Evolutionary conservation across 257 asterid species (phyloP).

Genomic region (Solanum arcanum): DNA sequence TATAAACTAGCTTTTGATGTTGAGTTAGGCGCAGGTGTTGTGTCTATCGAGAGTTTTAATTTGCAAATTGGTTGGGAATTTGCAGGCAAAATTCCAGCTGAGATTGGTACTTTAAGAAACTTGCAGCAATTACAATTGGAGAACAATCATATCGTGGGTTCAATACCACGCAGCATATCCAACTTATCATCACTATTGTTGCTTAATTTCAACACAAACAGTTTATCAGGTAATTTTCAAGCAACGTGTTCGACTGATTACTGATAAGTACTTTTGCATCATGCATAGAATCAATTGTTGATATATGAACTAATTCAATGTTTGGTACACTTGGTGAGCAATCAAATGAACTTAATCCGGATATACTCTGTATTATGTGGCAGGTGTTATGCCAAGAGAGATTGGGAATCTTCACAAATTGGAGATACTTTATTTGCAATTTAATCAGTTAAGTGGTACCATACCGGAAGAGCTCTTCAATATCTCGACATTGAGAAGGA

Average conservation of each 20-base stretch:
- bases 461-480: slow-evolving; percentile 24
- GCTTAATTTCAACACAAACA: not conserved
- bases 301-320: not conserved
- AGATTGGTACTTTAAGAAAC: not conserved
- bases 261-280: not conserved
- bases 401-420: slow-evolving; percentile 12
- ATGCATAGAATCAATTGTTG: not conserved
- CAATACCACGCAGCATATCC: not conserved
- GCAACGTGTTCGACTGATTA: not conserved
- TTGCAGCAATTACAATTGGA: not conserved
- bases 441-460: slow-evolving; percentile 1
- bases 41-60: not conserved
- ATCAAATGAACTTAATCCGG: not conserved
- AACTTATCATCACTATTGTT: not conserved
- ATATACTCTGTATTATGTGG: not conserved
- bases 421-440: not conserved
- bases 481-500: slow-evolving; percentile 5
- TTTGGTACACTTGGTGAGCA: not conserved
- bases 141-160: not conserved
- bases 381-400: slow-evolving; percentile 28
- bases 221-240: not conserved
- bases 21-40: not conserved
- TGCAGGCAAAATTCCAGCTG: not conserved
- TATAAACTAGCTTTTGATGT: not conserved
- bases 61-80: not conserved